phyloP scores from a whole-genome alignment of 2,329 filamentous ascomycete genomes.

The Purpureocillium takamizusanense region DNA sequence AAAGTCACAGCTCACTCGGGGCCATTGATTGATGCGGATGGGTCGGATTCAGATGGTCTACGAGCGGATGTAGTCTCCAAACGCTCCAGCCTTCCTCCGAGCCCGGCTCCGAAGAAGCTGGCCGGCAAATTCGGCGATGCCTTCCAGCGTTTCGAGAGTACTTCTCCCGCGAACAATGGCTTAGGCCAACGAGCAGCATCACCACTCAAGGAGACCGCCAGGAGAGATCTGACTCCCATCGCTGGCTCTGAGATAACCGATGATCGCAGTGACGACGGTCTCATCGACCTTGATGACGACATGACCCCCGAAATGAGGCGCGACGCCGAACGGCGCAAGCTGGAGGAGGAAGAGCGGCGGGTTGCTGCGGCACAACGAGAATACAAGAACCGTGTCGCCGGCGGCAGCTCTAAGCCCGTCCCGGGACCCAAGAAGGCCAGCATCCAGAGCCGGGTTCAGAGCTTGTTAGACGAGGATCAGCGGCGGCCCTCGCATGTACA shows the following conservation, averaged over 20 bases:
- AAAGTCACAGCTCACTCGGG: constrained; percentile 63
- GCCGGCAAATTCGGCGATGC: constrained; percentile 86
- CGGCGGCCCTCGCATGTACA: constrained; percentile 48
- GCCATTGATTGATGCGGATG: constrained; percentile 70
- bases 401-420: constrained; percentile 28
- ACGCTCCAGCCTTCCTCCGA: constrained; percentile 61
- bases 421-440: constrained; percentile 52
- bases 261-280: constrained; percentile 52
- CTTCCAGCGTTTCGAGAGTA: constrained; percentile 80
- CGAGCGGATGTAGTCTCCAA: constrained; percentile 49
- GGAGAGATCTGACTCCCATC: constrained; percentile 56
- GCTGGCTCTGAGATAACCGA: constrained; percentile 64
- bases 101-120: constrained; percentile 74
- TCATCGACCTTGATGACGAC: constrained; percentile 51
- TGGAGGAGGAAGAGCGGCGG: constrained; percentile 81
- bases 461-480: constrained; percentile 69
- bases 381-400: constrained; percentile 67
- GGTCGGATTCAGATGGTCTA: constrained; percentile 42
- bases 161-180: constrained; percentile 20
- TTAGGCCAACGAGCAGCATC: constrained; percentile 34
- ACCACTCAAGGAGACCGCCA: constrained; percentile 38
- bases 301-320: constrained; percentile 81
- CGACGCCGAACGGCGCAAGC: constrained; percentile 72
- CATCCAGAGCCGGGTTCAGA: constrained; percentile 88
- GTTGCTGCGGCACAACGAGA: constrained; percentile 85